Evolutionary conservation across 2,329 filamentous ascomycete genomes (phyloP), one percentile per base, ranked within the genome.

Genomic region (Diaporthe nobilis): DNA sequence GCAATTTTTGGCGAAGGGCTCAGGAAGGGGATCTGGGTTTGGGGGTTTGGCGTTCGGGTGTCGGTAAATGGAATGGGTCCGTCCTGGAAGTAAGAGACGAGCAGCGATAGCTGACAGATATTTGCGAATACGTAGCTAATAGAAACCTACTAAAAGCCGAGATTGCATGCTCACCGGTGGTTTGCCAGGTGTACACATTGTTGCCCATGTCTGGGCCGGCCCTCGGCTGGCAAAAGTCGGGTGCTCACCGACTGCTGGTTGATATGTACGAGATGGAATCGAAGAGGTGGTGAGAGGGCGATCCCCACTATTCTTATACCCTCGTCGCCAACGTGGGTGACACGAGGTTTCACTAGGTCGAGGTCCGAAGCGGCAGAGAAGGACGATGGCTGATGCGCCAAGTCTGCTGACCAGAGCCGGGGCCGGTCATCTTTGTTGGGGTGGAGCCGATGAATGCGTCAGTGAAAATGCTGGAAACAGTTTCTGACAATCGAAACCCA

Each of bases 321-420:
- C 31, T 61, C 70, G 57, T 72, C 71, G 71, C 49, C 71, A 72
- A 53, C 55, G 57, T 72, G 71, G 71, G 55, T 72, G 57, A 63
- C 71, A 72, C 71, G 71, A 47, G 71, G 55, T 72, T 61, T 72
- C 70, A 72, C 44, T 34, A 72, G 57, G 71, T 39, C 58, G 71
- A 72, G 42, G 57, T 61, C 22, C 44, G 71, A 63, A 49, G 57
- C 58, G 71, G 55, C 57, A 60, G 53, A 51, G 57, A 22, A 57
- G 55, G 15, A 42, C 44, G 55, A 51, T 53, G 58, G 42, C 55
- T 72, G 70, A 60, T 61, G 70, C 55, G 71, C 71, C 71, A 63
- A 72, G 57, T 22, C 71, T 61, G 71, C 55, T 63, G 71, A 72
- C 71, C 71, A 72, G 57, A 37, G 15, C 5, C 37, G n/a, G 39